These are phyloP conservation scores for Microthyrium microscopicum DNA, from an alignment of 2,329 filamentous ascomycete genomes.

Conservation along the genomic window DNA sequence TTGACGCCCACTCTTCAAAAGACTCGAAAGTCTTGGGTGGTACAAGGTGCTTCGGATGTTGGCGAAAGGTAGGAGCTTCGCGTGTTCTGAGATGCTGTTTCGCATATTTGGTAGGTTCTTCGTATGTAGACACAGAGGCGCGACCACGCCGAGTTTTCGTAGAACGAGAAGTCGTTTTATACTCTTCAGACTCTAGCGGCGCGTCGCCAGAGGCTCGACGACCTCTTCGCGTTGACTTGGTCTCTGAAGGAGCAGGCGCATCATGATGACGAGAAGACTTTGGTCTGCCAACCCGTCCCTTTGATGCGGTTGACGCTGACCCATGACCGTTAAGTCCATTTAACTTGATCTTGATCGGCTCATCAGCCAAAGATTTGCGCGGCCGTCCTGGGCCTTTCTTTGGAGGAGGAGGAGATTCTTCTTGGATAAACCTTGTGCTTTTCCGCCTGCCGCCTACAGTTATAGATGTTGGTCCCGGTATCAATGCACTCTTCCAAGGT, in stretches of 20 bases:
- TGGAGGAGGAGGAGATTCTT: neutral
- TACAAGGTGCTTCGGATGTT: conserved; percentile 34
- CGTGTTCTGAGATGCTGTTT: conserved; percentile 32
- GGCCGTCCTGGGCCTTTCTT: no score
- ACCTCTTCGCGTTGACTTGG: neutral
- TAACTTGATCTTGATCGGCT: no score
- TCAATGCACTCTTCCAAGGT: conserved; percentile 1
- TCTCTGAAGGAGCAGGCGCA: no score
- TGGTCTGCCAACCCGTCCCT: no score
- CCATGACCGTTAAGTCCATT: no score
- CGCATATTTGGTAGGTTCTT: conserved; percentile 7
- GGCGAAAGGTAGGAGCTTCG: conserved; percentile 31
- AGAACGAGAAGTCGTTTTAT: conserved; percentile 1
- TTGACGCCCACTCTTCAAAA: conserved; percentile 48
- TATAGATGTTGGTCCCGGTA: neutral
- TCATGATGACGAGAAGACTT: no score
- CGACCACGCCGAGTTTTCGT: neutral
- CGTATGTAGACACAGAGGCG: conserved; percentile 2
- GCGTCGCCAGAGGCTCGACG: neutral
- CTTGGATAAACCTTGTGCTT: neutral
- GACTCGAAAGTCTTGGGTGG: conserved; percentile 29
- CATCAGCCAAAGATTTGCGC: no score
- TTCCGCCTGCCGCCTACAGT: conserved; percentile 1
- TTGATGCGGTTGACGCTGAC: no score
- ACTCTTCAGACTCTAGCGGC: neutral